Percentiles rank a stretch among this genome's conserved stretches.
Evolutionary conservation across 176 grass and related monocot genomes (phyloP).

Genomic region (Aegilops umbellulata): DNA sequence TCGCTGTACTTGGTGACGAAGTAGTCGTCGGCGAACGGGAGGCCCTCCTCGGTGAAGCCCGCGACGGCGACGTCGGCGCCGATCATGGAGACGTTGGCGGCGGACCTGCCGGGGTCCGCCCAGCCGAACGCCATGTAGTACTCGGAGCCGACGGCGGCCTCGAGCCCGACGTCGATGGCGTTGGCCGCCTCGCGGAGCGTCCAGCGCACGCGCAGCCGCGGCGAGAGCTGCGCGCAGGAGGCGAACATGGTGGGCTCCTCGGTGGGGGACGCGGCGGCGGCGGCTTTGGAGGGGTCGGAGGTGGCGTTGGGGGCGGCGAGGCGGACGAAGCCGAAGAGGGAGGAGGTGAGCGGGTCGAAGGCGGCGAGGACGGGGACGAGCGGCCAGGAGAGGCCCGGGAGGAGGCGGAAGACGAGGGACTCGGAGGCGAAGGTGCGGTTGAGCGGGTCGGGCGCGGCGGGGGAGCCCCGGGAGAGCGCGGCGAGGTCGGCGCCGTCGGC

Average conservation of each 20-base stretch:
- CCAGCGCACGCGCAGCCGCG: constrained; percentile 71
- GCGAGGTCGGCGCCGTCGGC: constrained; percentile 52
- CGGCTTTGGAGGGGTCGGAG: not conserved
- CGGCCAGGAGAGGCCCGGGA: constrained; percentile 61
- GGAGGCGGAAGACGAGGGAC: constrained; percentile 54
- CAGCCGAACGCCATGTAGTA: constrained; percentile 97
- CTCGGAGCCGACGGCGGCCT: constrained; percentile 70
- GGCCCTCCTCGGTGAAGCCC: constrained; percentile 79
- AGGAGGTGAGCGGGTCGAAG: constrained; percentile 88
- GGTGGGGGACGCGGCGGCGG: not conserved
- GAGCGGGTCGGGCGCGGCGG: constrained; percentile 41
- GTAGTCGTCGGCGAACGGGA: constrained; percentile 87
- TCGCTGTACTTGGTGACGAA: constrained; percentile 69
- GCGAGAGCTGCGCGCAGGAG: constrained; percentile 65
- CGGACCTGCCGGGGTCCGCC: constrained; percentile 36
- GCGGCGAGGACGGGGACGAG: constrained; percentile 65
- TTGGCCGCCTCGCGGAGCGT: constrained; percentile 55
- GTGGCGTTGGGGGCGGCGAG: constrained; percentile 21
- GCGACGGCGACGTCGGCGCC: constrained; percentile 69
- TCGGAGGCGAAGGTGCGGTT: constrained; percentile 61
- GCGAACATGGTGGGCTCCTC: constrained; percentile 65
- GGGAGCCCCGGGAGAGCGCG: constrained; percentile 46
- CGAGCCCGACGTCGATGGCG: constrained; percentile 75
- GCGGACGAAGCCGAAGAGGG: constrained; percentile 75
- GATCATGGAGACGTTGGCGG: constrained; percentile 50